These are phyloP conservation scores for Gaultheria prostrata DNA, from an alignment of 148 eudicot species.

Conservation along the genomic window DNA sequence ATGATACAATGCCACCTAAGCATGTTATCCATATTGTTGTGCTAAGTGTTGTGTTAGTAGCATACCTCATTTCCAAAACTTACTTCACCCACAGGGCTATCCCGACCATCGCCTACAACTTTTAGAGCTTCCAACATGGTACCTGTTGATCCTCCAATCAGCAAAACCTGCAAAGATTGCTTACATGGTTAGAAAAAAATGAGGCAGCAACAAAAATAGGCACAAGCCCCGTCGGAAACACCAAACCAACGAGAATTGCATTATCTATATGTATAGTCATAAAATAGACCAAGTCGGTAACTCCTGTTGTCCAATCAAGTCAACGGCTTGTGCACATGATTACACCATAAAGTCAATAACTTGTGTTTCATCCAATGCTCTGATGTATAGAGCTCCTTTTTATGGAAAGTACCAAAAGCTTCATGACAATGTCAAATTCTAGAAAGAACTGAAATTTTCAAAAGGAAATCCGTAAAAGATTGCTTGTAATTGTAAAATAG, in stretches of 20 bases:
- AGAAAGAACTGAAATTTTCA: background rate
- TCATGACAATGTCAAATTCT: background rate
- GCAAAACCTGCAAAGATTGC: constrained; percentile 64
- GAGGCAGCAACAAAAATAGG: background rate
- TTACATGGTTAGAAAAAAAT: constrained; percentile 1
- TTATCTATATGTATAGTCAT: background rate
- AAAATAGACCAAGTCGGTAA: constrained; percentile 5
- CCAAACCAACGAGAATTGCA: background rate
- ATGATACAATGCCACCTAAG: too few species aligned
- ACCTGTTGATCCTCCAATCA: constrained; percentile 98
- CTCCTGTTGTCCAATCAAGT: constrained; percentile 4
- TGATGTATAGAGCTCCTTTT: background rate
- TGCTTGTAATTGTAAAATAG: too few species aligned
- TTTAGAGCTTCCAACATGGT: constrained; percentile 95
- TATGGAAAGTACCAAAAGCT: background rate
- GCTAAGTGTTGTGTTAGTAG: too few species aligned
- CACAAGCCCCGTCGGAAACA: background rate
- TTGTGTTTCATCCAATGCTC: background rate
- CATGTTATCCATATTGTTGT: too few species aligned
- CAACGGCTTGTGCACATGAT: background rate
- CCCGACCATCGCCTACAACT: constrained; percentile 80
- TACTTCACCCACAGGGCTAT: constrained; percentile 62
- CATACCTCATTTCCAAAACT: constrained; percentile 24
- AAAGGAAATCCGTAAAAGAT: background rate
- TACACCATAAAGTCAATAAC: background rate